These are phyloP conservation scores for Epichloe bromicola DNA, from an alignment of 2,329 filamentous ascomycete species.

Conservation along the genomic window DNA sequence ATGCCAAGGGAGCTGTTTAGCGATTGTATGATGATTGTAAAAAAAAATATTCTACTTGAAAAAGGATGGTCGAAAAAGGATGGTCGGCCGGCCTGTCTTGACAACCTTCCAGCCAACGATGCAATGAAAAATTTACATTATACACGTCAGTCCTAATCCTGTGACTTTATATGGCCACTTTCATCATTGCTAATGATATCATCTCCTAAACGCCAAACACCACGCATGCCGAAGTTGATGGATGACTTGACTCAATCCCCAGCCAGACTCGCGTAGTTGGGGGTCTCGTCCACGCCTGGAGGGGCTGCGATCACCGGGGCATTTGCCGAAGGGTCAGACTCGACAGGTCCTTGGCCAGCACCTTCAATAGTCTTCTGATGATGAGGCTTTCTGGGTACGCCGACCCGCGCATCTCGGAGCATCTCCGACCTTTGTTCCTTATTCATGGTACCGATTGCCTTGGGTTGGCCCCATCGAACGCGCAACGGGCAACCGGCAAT, in stretches of 20 bases:
- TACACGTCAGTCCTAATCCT: conserved; percentile 3
- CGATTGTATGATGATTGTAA: conserved; percentile 11
- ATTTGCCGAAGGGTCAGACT: conserved; percentile 18
- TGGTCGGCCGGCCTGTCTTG: neutral
- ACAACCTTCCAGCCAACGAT: conserved; percentile 3
- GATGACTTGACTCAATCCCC: conserved; percentile 47
- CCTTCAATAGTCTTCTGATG: conserved; percentile 19
- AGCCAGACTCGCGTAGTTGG: conserved; percentile 70
- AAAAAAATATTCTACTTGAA: conserved; percentile 2
- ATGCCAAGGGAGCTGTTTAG: neutral
- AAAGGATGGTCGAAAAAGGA: neutral
- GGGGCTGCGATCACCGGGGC: conserved; percentile 52
- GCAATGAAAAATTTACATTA: neutral
- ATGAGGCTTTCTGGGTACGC: conserved; percentile 16
- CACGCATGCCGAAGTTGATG: conserved; percentile 8
- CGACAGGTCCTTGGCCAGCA: conserved; percentile 22
- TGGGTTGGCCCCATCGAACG: conserved; percentile 86
- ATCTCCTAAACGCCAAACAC: conserved; percentile 18
- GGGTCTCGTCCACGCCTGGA: conserved; percentile 61
- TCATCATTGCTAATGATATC: neutral
- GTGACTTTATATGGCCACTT: neutral
- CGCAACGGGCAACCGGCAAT: conserved; percentile 84
- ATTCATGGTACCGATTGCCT: conserved; percentile 83
- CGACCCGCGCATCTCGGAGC: conserved; percentile 53
- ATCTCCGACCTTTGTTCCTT: conserved; percentile 72